These are phyloP conservation scores for Collariella sp. DNA, from an alignment of 495 filamentous ascomycete species.

Conservation along the genomic window DNA sequence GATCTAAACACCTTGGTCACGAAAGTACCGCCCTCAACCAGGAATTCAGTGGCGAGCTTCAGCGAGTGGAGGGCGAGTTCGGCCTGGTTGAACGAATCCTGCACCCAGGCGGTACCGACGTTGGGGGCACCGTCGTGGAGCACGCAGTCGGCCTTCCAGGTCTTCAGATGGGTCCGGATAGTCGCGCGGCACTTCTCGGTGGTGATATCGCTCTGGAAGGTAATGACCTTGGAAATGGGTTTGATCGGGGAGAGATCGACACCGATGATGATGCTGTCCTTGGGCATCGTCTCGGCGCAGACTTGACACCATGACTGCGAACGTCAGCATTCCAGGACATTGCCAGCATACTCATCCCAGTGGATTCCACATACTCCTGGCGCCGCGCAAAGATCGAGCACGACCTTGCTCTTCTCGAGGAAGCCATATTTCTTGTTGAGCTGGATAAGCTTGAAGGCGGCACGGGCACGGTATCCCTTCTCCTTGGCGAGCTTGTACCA, in stretches of 20 bases:
- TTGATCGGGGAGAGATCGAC: conserved; percentile 96
- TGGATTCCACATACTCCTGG: conserved; percentile 61
- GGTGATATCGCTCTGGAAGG: conserved; percentile 97
- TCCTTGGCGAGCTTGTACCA: conserved; percentile 88
- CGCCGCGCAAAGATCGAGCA: conserved; percentile 94
- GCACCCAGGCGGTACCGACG: conserved; percentile 95
- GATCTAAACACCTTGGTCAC: conserved; percentile 97
- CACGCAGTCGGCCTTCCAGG: conserved; percentile 96
- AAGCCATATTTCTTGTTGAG: conserved; percentile 99
- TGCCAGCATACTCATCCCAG: not conserved
- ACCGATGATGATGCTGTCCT: conserved; percentile 81
- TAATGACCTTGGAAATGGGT: conserved; percentile 82
- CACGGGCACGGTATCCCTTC: conserved; percentile 92
- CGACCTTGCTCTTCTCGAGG: conserved; percentile 88
- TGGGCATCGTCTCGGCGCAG: conserved; percentile 88
- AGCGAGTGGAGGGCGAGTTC: conserved; percentile 87
- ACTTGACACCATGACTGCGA: conserved; percentile 93
- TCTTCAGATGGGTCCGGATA: conserved; percentile 82
- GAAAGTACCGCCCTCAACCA: conserved; percentile 83
- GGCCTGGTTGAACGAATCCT: conserved; percentile 96
- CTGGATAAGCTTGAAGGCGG: conserved; percentile 97
- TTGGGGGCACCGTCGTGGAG: conserved; percentile 97
- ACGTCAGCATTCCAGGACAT: conserved; percentile 14
- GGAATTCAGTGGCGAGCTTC: conserved; percentile 89
- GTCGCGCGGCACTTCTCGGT: conserved; percentile 94